These are phyloP conservation scores for Tolypocladium paradoxum DNA, from an alignment of 2,329 filamentous ascomycete species.

Conservation along the genomic window DNA sequence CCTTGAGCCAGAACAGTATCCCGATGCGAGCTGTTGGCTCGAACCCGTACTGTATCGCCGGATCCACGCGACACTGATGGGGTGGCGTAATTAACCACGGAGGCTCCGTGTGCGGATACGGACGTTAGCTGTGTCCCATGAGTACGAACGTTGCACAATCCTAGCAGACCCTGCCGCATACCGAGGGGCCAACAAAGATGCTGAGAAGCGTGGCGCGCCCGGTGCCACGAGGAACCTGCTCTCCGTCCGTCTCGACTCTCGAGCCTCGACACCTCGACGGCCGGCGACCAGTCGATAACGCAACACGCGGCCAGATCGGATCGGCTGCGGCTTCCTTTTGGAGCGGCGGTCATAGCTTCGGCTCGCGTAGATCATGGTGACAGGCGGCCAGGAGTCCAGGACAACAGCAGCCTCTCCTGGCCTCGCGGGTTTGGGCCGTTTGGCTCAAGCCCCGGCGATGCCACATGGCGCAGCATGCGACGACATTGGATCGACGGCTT, in stretches of 20 bases:
- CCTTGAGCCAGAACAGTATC: not conserved
- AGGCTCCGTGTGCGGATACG: not conserved
- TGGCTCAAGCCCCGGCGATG: not conserved
- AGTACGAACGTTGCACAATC: not conserved
- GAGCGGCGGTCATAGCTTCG: not conserved
- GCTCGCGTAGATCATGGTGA: not conserved
- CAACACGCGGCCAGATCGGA: not conserved
- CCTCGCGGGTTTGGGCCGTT: not conserved
- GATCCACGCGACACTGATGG: not conserved
- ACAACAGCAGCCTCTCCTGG: not conserved
- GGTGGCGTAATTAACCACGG: not conserved
- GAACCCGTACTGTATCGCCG: not conserved
- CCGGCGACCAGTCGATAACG: not conserved
- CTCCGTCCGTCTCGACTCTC: no score
- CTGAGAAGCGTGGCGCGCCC: not conserved
- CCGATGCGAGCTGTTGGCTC: not conserved
- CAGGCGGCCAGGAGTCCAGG: not conserved
- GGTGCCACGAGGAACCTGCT: no score
- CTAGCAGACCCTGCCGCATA: not conserved
- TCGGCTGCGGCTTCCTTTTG: not conserved
- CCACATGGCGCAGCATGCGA: not conserved
- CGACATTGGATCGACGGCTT: not conserved
- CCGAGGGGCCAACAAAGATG: not conserved
- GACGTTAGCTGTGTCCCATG: not conserved
- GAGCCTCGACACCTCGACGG: no score